phyloP scores from a whole-genome alignment of 169 alveolate genomes.

The Cryptosporidium sp. region DNA sequence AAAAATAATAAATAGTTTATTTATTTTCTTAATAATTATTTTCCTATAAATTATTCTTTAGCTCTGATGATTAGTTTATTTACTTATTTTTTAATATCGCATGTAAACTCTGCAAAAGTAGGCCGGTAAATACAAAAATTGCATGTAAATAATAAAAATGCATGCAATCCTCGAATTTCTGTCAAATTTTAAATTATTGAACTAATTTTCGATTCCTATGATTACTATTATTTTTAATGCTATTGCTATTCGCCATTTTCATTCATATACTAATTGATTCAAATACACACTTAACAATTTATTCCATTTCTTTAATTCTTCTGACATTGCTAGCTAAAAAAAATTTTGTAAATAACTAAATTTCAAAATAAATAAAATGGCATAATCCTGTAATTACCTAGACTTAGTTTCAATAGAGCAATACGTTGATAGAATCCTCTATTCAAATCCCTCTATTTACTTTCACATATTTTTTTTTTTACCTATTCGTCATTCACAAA shows the following conservation, averaged over 20 bases:
- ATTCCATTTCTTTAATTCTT: not conserved
- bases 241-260: too few species aligned
- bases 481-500: not conserved
- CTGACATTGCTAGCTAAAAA: too few species aligned
- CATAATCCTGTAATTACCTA: not conserved
- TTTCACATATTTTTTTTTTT: too few species aligned
- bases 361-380: not conserved
- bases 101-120: not conserved
- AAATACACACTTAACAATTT: not conserved
- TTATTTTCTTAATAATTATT: not conserved
- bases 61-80: slow-evolving; percentile 1
- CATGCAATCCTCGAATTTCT: slow-evolving; percentile 64
- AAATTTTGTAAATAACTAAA: too few species aligned
- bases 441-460: too few species aligned
- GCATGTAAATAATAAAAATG: not conserved
- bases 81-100: not conserved
- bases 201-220: not conserved
- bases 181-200: not conserved
- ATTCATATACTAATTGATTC: not conserved
- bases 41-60: not conserved
- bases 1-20: not conserved
- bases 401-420: too few species aligned
- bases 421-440: not conserved
- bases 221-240: too few species aligned
- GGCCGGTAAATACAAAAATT: not conserved